A percentile compares a stretch with the other conserved stretches of the same genome.
Conservation (phyloP, 2,329 filamentous ascomycete species). For the Colletotrichum sp. region DNA sequence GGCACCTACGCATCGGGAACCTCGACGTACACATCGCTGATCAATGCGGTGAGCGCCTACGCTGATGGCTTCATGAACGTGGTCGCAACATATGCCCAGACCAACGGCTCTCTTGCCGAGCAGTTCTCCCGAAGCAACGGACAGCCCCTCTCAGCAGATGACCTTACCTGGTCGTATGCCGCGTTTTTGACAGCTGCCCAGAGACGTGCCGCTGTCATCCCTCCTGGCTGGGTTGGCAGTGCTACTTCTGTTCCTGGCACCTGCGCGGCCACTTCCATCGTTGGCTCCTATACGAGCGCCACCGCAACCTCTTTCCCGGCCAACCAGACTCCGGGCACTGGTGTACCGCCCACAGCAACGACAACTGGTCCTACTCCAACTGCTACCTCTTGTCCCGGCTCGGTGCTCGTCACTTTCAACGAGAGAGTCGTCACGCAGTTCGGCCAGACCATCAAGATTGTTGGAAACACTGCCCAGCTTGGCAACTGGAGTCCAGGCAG, state of each 20-base stretch:
- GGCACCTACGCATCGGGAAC: constrained; percentile 66
- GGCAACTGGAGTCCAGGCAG: constrained; percentile 65
- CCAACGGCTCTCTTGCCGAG: constrained; percentile 70
- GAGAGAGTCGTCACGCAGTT: constrained; percentile 60
- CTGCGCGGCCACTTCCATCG: constrained; percentile 52
- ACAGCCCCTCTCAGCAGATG: constrained; percentile 63
- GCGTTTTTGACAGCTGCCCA: constrained; percentile 69
- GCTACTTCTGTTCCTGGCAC: constrained; percentile 52
- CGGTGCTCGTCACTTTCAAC: constrained; percentile 68
- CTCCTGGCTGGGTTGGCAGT: constrained; percentile 60
- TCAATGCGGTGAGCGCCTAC: constrained; percentile 61
- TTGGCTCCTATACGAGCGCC: constrained; percentile 57
- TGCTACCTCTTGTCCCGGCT: constrained; percentile 34
- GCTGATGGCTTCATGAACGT: constrained; percentile 67
- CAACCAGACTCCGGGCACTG: constrained; percentile 48
- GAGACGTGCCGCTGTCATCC: constrained; percentile 60
- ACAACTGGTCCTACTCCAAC: constrained; percentile 31
- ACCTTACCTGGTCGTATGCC: constrained; percentile 78
- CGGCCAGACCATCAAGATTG: constrained; percentile 71
- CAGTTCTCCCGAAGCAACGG: constrained; percentile 65
- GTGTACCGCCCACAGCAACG: constrained; percentile 22
- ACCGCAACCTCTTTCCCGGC: constrained; percentile 55
- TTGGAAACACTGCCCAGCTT: constrained; percentile 63
- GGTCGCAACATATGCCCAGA: constrained; percentile 65
- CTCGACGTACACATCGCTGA: constrained; percentile 57